A percentile compares a stretch with the other conserved stretches of the same genome.
phyloP scores from a whole-genome alignment of 805 yeast genomes.

The Zygosaccharomyces siamensis region DNA sequence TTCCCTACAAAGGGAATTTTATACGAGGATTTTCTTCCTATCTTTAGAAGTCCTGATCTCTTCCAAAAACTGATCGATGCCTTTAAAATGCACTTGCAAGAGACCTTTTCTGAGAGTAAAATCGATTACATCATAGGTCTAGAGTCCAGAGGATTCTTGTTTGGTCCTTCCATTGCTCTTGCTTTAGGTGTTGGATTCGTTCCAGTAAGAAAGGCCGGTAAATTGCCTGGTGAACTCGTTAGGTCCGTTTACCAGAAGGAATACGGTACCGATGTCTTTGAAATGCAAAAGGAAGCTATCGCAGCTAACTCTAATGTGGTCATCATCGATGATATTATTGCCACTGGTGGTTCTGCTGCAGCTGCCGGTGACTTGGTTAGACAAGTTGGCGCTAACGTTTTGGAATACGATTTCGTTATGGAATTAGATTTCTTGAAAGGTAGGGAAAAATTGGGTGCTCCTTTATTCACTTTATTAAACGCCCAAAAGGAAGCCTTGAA shows the following conservation, averaged over 20 bases:
- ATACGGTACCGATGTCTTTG: constrained; percentile 86
- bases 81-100: constrained; percentile 66
- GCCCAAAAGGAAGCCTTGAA: constrained; percentile 63
- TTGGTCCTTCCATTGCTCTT: constrained; percentile 93
- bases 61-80: constrained; percentile 81
- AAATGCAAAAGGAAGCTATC: constrained; percentile 78
- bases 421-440: constrained; percentile 95
- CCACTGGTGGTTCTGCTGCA: constrained; percentile 94
- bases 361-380: constrained; percentile 86
- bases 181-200: constrained; percentile 86
- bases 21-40: constrained; percentile 94
- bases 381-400: constrained; percentile 61
- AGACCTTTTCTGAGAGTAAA: constrained; percentile 47
- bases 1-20: constrained; percentile 91
- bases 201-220: constrained; percentile 93
- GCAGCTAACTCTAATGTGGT: constrained; percentile 76
- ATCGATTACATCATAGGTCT: constrained; percentile 90
- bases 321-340: constrained; percentile 93
- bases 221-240: constrained; percentile 81
- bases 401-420: constrained; percentile 84
- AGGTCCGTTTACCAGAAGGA: constrained; percentile 79
- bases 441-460: constrained; percentile 77
- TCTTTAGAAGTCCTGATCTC: constrained; percentile 74
- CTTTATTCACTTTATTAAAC: constrained; percentile 81
- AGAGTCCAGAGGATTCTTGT: constrained; percentile 94